Evolutionary conservation across 73 alveolate genomes (phyloP).

Genomic region (Symbiodinium natans): DNA sequence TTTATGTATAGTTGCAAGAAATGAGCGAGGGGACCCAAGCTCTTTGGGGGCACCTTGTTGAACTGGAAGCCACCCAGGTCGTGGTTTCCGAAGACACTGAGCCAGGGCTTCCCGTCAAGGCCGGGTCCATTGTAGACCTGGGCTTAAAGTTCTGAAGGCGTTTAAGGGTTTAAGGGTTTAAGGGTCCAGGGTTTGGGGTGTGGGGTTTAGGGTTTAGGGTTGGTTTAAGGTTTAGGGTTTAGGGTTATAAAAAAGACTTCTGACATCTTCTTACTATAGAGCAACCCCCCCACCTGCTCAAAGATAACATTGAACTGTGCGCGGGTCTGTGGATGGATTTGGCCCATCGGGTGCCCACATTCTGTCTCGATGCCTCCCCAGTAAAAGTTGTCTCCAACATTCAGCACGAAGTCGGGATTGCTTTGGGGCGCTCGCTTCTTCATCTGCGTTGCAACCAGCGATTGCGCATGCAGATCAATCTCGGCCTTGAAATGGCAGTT

Average conservation of each 20-base stretch:
- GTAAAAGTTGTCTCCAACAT: slow-evolving; percentile 67
- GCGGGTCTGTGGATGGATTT: not conserved
- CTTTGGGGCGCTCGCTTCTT: slow-evolving; percentile 29
- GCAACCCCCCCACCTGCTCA: no score
- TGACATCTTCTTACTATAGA: no score
- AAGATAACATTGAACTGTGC: not conserved
- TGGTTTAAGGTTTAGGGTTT: not conserved
- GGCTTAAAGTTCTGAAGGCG: slow-evolving; percentile 8
- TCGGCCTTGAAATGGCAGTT: not conserved
- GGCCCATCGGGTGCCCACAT: not conserved
- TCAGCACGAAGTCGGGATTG: slow-evolving; percentile 56
- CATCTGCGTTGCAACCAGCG: slow-evolving; percentile 64
- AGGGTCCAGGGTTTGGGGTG: no score
- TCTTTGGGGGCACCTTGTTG: slow-evolving; percentile 27
- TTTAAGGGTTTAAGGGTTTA: no score
- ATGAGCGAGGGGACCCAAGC: not conserved
- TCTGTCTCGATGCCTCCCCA: slow-evolving; percentile 55
- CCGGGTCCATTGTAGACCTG: slow-evolving; percentile 49
- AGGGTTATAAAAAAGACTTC: not conserved
- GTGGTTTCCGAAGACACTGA: slow-evolving; percentile 64
- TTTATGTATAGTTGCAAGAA: not conserved
- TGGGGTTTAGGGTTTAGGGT: no score
- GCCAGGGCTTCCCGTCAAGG: slow-evolving; percentile 73
- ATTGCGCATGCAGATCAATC: slow-evolving; percentile 31
- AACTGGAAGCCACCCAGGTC: slow-evolving; percentile 79